These are phyloP conservation scores for Kewa caespitosa DNA, from an alignment of 179 eudicot genomes.

Conservation along the genomic window DNA sequence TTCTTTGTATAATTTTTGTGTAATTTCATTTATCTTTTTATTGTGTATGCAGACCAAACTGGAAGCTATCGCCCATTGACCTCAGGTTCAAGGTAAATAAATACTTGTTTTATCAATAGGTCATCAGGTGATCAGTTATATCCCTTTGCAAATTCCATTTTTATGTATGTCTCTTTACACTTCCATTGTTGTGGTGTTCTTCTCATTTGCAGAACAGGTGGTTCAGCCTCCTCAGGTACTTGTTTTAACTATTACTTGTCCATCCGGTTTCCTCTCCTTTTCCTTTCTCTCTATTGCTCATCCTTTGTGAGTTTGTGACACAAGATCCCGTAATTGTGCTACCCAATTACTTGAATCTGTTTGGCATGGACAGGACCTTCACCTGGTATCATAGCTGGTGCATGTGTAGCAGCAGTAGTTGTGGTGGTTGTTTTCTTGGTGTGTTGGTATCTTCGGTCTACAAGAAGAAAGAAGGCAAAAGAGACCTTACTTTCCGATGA, in stretches of 20 bases:
- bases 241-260: background rate
- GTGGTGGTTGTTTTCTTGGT: slow-evolving; percentile 19
- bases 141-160: background rate
- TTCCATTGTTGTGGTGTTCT: background rate
- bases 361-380: slow-evolving; percentile 21
- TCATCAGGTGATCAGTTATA: background rate
- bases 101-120: slow-evolving; percentile 10
- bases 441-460: slow-evolving; percentile 26
- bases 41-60: slow-evolving; percentile 40
- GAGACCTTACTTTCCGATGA: slow-evolving; percentile 20
- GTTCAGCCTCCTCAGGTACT: slow-evolving; percentile 25
- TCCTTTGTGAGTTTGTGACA: background rate
- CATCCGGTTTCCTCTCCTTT: slow-evolving; percentile 7
- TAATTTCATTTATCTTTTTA: slow-evolving; percentile 2
- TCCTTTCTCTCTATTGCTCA: background rate
- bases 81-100: slow-evolving; percentile 29
- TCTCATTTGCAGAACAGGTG: slow-evolving; percentile 27
- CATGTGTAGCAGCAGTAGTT: slow-evolving; percentile 15
- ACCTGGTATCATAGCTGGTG: slow-evolving; percentile 25
- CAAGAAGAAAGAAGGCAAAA: slow-evolving; percentile 25
- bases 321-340: background rate
- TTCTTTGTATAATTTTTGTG: background rate
- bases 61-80: slow-evolving; percentile 39
- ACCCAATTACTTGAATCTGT: background rate
- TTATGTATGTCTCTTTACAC: background rate